phyloP scores from a whole-genome alignment of 225 moss, liverwort and hornwort species.

The Sphagnum tenellum region DNA sequence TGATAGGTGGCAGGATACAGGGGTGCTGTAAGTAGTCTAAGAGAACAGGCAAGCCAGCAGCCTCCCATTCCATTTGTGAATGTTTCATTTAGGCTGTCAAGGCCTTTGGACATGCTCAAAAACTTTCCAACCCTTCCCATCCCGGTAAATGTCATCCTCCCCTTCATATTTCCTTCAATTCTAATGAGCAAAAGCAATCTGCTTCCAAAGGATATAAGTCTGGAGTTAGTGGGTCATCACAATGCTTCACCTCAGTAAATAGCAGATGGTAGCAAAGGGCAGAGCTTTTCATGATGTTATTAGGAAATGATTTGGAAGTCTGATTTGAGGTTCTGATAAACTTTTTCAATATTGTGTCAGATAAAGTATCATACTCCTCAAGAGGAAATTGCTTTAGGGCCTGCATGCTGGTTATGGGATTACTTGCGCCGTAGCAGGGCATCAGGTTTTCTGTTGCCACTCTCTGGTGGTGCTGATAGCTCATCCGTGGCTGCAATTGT shows the following conservation, averaged over 20 bases:
- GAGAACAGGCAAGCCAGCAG: slow-evolving; percentile 89
- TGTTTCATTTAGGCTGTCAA: slow-evolving; percentile 63
- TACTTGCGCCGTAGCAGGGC: slow-evolving; percentile 92
- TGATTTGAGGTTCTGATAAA: no score
- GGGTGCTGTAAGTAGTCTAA: slow-evolving; percentile 72
- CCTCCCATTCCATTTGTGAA: slow-evolving; percentile 51
- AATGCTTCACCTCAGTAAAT: no score
- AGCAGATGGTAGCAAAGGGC: no score
- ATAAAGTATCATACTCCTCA: slow-evolving; percentile 76
- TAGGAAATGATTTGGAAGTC: no score
- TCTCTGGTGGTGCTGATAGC: slow-evolving; percentile 94
- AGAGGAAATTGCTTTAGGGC: slow-evolving; percentile 92
- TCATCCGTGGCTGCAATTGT: slow-evolving; percentile 89
- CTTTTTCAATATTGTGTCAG: slow-evolving; percentile 12
- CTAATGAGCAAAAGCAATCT: no score
- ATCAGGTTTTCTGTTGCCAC: slow-evolving; percentile 81
- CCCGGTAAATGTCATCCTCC: slow-evolving; percentile 13
- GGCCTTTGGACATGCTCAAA: slow-evolving; percentile 20
- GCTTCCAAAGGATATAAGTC: no score
- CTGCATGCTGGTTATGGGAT: slow-evolving; percentile 99
- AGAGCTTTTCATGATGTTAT: no score
- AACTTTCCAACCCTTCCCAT: slow-evolving; percentile 51
- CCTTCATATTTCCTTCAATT: no score
- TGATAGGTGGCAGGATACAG: slow-evolving; percentile 64
- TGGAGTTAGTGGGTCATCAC: no score